Base-by-base conservation (phyloP, 345 rosid genomes). In the Lepidium didymum region DNA sequence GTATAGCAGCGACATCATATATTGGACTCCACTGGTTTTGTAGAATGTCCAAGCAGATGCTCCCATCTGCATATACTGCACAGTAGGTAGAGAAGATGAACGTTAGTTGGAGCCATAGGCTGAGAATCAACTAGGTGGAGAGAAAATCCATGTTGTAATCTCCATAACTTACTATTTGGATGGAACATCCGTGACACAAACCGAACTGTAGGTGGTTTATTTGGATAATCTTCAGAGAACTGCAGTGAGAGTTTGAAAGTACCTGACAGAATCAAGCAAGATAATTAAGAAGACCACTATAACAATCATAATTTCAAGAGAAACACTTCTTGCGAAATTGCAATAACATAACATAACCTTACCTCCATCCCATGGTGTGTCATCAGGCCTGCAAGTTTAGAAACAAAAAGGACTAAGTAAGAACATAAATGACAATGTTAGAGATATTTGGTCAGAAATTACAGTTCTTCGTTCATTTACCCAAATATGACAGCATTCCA, bases 21-120 rank as follows among this genome's bases (percentile, higher is more conserved):
- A 93, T 93, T 5, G 98, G 98, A 81, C 96, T 90, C 96, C 99
- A 93, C 56, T 88, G 99, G 77, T 93, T 90, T 84, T 93, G 97
- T 49, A 90, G 76, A 76, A 88, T 93, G 74, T 93, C 97, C 81
- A 93, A 83, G 75, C 97, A 93, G 55, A 93, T 90, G 68, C 97
- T 93, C 66, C 98, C 98, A 77, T 90, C 98, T 3, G 97, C 98
- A 78, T 90, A 93, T 47, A 93, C 98, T 93, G 82, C 71, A 75
- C 14, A 72, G 14, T 55, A 29, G 21, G 44, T 45, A 67, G 35
- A 60, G 10, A 6, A 40, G 43, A 49, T 15, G 46, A 60, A 73
- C 19, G 19, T 61, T 37, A 14, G 65, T 21, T 3, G 1, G 49
- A 60, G 13, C 14, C 16, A 9, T 29, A 40, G 25, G 21, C 6